These are phyloP conservation scores for Teunomyces pallodes DNA, from an alignment of 805 yeast species.

Conservation along the genomic window DNA sequence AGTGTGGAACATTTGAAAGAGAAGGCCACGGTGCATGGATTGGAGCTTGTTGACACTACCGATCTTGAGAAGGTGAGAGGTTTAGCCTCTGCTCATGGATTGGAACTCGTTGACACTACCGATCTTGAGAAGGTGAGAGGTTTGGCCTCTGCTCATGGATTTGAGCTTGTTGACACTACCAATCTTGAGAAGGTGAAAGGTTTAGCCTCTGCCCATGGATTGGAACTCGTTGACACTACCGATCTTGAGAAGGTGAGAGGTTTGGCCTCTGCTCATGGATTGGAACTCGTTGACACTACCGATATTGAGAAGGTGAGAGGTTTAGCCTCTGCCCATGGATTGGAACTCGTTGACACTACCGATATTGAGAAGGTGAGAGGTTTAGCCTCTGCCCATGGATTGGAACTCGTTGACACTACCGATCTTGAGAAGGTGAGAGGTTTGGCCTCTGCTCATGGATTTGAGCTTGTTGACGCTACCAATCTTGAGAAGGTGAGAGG, in stretches of 20 bases:
- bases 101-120: too few relatives aligned
- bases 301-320: not conserved
- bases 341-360: not conserved
- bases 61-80: conserved; percentile 5
- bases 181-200: not conserved
- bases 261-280: conserved; percentile 3
- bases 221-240: not conserved
- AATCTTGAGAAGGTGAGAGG: too few relatives aligned
- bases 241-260: too few relatives aligned
- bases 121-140: too few relatives aligned
- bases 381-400: conserved; percentile 3
- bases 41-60: not conserved
- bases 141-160: conserved; percentile 3
- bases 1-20: conserved; percentile 6
- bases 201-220: conserved; percentile 2
- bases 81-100: conserved; percentile 3
- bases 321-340: conserved; percentile 2
- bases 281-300: not conserved
- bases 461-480: not conserved
- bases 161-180: not conserved
- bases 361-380: too few relatives aligned
- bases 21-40: conserved; percentile 5
- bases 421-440: not conserved
- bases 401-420: not conserved
- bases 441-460: conserved; percentile 3